Conservation (phyloP, 768 basidiomycete species). For the Mycena leptocephala region DNA sequence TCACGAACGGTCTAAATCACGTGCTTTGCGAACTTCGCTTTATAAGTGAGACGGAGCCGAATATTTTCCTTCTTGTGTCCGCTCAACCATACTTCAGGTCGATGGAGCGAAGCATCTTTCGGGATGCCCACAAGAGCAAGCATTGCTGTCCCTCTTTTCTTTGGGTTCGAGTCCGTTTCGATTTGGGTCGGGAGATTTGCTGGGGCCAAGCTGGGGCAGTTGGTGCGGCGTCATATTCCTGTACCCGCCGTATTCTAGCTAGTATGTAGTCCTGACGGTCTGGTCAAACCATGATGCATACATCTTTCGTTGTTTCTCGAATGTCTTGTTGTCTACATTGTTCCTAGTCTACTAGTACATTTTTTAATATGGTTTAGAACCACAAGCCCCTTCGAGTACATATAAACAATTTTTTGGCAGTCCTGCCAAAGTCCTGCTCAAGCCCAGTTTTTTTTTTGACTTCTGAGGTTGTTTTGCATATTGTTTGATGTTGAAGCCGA, state of each 20-base stretch:
- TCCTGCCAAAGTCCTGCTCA: too few relatives aligned
- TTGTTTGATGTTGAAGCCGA: too few relatives aligned
- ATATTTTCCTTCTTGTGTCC: conserved; percentile 68
- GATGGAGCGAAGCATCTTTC: conserved; percentile 81
- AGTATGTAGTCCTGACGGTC: conserved; percentile 89
- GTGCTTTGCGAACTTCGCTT: conserved; percentile 51
- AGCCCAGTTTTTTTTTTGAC: too few relatives aligned
- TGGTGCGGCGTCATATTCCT: conserved; percentile 85
- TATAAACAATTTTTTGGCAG: too few relatives aligned
- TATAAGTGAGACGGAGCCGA: conserved; percentile 41
- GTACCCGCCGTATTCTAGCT: conserved; percentile 81
- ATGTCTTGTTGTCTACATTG: too few relatives aligned
- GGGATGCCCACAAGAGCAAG: conserved; percentile 69
- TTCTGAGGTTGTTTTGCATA: too few relatives aligned
- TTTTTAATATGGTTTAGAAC: too few relatives aligned
- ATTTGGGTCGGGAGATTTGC: conserved; percentile 56
- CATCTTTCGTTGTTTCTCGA: too few relatives aligned
- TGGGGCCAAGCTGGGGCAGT: conserved; percentile 53
- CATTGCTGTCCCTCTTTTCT: conserved; percentile 47
- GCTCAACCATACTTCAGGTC: conserved; percentile 81
- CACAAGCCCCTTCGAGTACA: too few relatives aligned
- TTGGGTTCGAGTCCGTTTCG: conserved; percentile 65
- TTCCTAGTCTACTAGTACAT: too few relatives aligned
- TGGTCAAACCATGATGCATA: conserved; percentile 88
- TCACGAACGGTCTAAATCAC: not conserved